Evolutionary conservation across 768 basidiomycete species (phyloP).

Genomic region (Gloeopeniophorella convolvens): DNA sequence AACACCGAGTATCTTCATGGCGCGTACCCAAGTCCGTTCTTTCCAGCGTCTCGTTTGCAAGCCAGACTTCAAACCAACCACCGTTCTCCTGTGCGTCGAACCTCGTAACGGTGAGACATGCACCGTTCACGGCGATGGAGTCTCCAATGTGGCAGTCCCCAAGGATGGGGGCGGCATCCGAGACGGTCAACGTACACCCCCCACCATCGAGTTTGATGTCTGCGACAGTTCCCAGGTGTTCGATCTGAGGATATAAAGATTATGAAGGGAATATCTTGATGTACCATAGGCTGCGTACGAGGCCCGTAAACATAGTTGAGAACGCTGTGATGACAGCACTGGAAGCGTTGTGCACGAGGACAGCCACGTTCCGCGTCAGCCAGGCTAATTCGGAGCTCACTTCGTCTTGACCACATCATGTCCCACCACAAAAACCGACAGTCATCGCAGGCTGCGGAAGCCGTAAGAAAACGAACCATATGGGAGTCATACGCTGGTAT

Average conservation of each 20-base stretch:
- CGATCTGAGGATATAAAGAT: conserved; percentile 51
- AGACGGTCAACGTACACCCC: conserved; percentile 80
- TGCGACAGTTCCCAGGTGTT: conserved; percentile 77
- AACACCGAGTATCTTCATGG: not conserved
- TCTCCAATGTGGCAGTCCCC: conserved; percentile 90
- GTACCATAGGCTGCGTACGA: conserved; percentile 40
- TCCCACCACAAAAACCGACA: conserved; percentile 1
- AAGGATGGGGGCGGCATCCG: conserved; percentile 64
- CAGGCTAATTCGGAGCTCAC: not conserved
- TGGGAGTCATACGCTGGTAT: conserved; percentile 43
- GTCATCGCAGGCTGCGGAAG: conserved; percentile 9
- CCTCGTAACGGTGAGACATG: conserved; percentile 86
- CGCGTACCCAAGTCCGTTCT: conserved; percentile 82
- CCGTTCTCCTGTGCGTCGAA: conserved; percentile 57
- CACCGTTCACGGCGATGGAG: conserved; percentile 78
- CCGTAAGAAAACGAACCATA: conserved; percentile 25
- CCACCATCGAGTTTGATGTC: conserved; percentile 55
- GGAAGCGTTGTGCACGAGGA: not conserved
- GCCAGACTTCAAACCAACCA: conserved; percentile 89
- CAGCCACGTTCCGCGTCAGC: no score
- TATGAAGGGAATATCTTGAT: not conserved
- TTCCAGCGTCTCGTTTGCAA: conserved; percentile 91
- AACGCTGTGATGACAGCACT: conserved; percentile 13
- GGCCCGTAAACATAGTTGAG: conserved; percentile 65
- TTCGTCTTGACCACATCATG: not conserved